Conservation (phyloP, 495 filamentous ascomycete species). For the Aspergillus carlsbadensis region DNA sequence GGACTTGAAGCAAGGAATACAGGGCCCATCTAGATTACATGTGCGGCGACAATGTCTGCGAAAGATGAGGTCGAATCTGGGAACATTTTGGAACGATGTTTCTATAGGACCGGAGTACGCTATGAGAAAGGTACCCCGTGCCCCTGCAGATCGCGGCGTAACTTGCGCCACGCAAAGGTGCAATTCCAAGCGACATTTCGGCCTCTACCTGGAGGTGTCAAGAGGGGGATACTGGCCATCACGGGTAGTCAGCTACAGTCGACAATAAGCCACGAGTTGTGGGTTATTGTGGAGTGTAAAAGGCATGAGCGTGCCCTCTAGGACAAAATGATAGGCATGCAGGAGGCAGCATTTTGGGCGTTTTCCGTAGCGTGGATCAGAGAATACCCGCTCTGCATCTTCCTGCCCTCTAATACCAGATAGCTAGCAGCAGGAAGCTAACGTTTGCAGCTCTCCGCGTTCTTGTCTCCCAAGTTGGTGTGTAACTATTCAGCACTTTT, state of each 20-base stretch:
- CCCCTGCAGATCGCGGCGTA: too few relatives aligned
- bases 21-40: too few relatives aligned
- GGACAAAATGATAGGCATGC: neutral
- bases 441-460: neutral
- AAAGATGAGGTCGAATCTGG: too few relatives aligned
- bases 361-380: neutral
- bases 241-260: neutral
- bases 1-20: too few relatives aligned
- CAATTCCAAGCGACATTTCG: neutral
- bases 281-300: neutral
- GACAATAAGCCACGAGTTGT: neutral
- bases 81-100: too few relatives aligned
- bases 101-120: too few relatives aligned
- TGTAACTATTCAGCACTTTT: neutral
- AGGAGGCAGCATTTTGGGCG: neutral
- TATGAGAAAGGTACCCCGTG: too few relatives aligned
- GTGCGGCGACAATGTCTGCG: too few relatives aligned
- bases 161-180: neutral
- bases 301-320: neutral
- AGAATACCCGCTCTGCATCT: neutral
- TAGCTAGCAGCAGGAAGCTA: neutral
- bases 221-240: neutral
- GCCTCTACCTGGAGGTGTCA: neutral
- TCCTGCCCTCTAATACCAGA: neutral
- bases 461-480: neutral